Percentiles rank a stretch among this genome's conserved stretches.
Conservation (phyloP, 2,329 filamentous ascomycete genomes). For the Talaromyces rugulosus region DNA sequence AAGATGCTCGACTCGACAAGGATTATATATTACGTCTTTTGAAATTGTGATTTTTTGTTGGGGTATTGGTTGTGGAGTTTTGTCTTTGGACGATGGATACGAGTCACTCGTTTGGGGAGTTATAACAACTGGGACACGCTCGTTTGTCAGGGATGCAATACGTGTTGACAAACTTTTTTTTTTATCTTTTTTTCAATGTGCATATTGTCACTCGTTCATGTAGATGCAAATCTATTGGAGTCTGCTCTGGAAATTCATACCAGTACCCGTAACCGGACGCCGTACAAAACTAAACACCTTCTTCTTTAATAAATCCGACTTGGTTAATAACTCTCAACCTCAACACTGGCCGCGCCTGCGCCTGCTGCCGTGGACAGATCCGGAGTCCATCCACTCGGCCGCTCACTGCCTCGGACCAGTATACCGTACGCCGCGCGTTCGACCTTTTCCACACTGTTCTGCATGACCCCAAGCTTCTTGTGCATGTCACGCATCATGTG, state of each 20-base stretch:
- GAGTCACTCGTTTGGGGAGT: background rate
- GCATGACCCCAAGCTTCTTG: conserved; percentile 83
- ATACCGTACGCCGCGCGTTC: conserved; percentile 87
- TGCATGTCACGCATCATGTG: conserved; percentile 58
- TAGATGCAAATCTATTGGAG: background rate
- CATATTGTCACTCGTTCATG: background rate
- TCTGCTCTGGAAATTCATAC: background rate
- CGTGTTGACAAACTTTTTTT: background rate
- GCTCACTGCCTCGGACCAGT: conserved; percentile 78
- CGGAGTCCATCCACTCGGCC: conserved; percentile 88
- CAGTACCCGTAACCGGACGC: background rate
- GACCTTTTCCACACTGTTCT: conserved; percentile 86
- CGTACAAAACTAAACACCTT: background rate
- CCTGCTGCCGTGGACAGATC: conserved; percentile 50
- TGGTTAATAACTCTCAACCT: conserved; percentile 35
- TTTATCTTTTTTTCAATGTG: conserved; percentile 4
- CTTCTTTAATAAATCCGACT: background rate
- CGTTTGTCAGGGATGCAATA: background rate
- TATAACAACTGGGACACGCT: background rate
- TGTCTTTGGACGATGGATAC: background rate
- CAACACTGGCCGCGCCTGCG: conserved; percentile 15
- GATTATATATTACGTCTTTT: background rate
- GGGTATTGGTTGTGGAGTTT: background rate
- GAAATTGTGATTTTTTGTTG: background rate
- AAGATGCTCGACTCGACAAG: background rate